These are phyloP conservation scores for Talaromyces sp. DNA, from an alignment of 2,329 filamentous ascomycete species.

Conservation along the genomic window DNA sequence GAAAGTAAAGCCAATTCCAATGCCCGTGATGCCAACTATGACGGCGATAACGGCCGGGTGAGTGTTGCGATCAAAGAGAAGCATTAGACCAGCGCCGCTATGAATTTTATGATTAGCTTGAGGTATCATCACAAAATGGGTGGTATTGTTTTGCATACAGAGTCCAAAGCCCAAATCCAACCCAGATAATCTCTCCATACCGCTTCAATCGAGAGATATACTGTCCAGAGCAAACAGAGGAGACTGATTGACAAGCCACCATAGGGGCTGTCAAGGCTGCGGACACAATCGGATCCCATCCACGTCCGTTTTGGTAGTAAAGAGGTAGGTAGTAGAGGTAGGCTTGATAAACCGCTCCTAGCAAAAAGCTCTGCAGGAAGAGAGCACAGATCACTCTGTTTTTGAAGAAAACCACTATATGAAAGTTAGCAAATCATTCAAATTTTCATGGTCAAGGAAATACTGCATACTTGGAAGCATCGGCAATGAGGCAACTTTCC, in stretches of 20 bases:
- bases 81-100: slow-evolving; percentile 55
- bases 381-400: slow-evolving; percentile 58
- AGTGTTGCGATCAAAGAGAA: slow-evolving; percentile 53
- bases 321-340: slow-evolving; percentile 65
- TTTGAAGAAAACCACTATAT: slow-evolving; percentile 53
- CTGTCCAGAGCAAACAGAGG: slow-evolving; percentile 52
- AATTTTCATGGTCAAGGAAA: too few relatives aligned
- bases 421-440: slow-evolving; percentile 7
- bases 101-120: slow-evolving; percentile 2
- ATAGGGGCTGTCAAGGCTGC: slow-evolving; percentile 57
- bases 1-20: slow-evolving; percentile 58
- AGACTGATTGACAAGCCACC: slow-evolving; percentile 49
- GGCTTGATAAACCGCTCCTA: slow-evolving; percentile 62
- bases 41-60: slow-evolving; percentile 53
- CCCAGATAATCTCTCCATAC: slow-evolving; percentile 63
- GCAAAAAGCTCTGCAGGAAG: slow-evolving; percentile 61
- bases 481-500: slow-evolving; percentile 58
- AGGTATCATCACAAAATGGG: neutral
- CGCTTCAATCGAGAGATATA: slow-evolving; percentile 61
- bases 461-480: slow-evolving; percentile 56
- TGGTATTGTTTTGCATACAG: slow-evolving; percentile 32
- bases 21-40: slow-evolving; percentile 55
- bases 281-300: slow-evolving; percentile 50
- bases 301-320: slow-evolving; percentile 62
- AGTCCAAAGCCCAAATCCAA: slow-evolving; percentile 51